A percentile compares a stretch with the other conserved stretches of the same genome.
Evolutionary conservation across 257 asterid genomes (phyloP).

Genomic region (Nicotiana noctiflora): DNA sequence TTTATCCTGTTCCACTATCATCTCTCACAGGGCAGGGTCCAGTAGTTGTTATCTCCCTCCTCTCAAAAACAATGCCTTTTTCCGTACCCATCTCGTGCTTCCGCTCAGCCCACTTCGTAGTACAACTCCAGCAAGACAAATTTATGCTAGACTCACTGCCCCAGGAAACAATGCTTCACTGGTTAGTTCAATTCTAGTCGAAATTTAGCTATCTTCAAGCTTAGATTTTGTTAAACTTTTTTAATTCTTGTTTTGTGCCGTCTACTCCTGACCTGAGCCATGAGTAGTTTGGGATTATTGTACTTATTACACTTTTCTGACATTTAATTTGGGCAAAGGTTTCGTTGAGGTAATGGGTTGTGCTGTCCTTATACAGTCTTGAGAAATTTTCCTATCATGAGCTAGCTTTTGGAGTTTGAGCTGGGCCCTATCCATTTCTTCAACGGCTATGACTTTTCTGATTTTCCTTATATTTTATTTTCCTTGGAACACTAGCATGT

Average conservation of each 20-base stretch:
- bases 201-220: not conserved
- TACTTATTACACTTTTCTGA: not conserved
- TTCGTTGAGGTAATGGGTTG: no score
- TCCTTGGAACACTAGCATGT: not conserved
- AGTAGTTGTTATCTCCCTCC: not conserved
- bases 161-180: conserved; percentile 24
- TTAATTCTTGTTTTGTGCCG: no score
- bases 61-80: conserved; percentile 15
- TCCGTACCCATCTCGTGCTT: conserved; percentile 9
- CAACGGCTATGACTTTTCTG: not conserved
- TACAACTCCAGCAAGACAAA: not conserved
- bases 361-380: no score
- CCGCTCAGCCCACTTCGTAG: conserved; percentile 12
- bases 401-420: no score
- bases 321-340: not conserved
- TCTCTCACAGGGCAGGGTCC: conserved; percentile 13
- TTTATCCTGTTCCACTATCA: no score
- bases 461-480: not conserved
- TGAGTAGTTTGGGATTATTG: not conserved
- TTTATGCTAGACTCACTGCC: conserved; percentile 30
- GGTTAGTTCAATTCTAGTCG: conserved; percentile 32
- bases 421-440: no score
- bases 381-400: no score
- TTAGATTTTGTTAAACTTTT: no score
- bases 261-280: no score